Evolutionary conservation across 805 yeast species (phyloP), one percentile per base, ranked within the genome.

Genomic region (Monosporozyma servazzii): DNA sequence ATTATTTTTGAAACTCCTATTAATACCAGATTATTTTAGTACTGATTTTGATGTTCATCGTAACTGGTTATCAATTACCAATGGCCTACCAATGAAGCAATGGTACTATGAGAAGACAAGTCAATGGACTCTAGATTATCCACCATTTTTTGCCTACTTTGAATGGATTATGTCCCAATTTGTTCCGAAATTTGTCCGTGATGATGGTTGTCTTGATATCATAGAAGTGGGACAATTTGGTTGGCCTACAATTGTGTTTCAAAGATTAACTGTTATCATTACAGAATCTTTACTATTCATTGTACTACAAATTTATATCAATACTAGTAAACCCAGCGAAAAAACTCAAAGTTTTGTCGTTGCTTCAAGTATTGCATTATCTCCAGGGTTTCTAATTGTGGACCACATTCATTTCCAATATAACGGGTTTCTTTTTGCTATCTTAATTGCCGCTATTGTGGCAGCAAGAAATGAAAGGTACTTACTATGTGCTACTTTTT

Each of bases 341-440:
- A 66, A 62, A 53, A 67, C 72, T 15, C 71, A 65, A 40, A 75
- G 84, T 25, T 84, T 81, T 68, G 91, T 88, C 3, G 80, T 85
- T 41, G 91, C 95, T 0, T 79, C 89, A 17, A 84, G 96, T 31
- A 75, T 93, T 25, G 86, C 82, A 3, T 71, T 93, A 15, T 85
- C 95, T 0, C 99, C 99, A 0, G 97, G 96, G 0, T 73, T 95
- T 58, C 71, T 93, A 55, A 81, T 93, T 21, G 83, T 93, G 48
- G 99, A 93, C 66, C 97, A 91, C 66, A 87, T 93, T 33, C 99
- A 93, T 66, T 93, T 93, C 74, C 99, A 93, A 71, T 93, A 93
- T 68, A 93, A 93, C 67, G 96, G 96, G 3, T 84, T 90, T 78
- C 74, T 93, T 74, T 89, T 86, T 67, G 97, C 96, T 0, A 72